These are phyloP conservation scores for Fusarium sp. DNA, from an alignment of 2,329 filamentous ascomycete species.

Conservation along the genomic window DNA sequence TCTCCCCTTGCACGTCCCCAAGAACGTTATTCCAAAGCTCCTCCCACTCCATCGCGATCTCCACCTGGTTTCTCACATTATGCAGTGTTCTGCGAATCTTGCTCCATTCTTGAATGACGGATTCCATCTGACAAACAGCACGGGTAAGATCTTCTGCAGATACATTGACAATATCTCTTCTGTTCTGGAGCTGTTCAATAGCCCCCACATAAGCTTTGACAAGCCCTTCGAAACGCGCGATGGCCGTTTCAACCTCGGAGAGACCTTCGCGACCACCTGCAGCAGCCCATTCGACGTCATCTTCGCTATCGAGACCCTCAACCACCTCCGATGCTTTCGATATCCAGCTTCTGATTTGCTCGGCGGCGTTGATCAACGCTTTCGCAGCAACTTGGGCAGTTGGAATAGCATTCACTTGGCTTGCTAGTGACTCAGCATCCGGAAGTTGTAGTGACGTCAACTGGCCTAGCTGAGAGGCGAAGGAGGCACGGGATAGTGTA, in stretches of 20 bases:
- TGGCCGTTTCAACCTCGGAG: slow-evolving; percentile 77
- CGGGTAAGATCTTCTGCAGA: slow-evolving; percentile 75
- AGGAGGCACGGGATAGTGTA: slow-evolving; percentile 90
- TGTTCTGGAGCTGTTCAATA: slow-evolving; percentile 89
- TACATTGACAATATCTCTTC: slow-evolving; percentile 79
- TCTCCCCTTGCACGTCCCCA: slow-evolving; percentile 91
- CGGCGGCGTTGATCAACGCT: slow-evolving; percentile 85
- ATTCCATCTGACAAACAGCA: slow-evolving; percentile 90
- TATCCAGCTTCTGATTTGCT: slow-evolving; percentile 95
- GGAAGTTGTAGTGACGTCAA: slow-evolving; percentile 91
- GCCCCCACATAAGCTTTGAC: slow-evolving; percentile 93
- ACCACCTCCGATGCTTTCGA: slow-evolving; percentile 91
- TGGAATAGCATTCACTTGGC: slow-evolving; percentile 84
- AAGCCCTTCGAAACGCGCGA: slow-evolving; percentile 85
- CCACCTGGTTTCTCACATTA: slow-evolving; percentile 87
- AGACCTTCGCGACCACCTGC: slow-evolving; percentile 84
- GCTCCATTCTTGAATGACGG: slow-evolving; percentile 84
- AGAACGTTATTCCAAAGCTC: slow-evolving; percentile 95
- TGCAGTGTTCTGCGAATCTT: slow-evolving; percentile 82
- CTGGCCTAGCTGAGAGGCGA: slow-evolving; percentile 92
- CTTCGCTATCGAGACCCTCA: slow-evolving; percentile 88
- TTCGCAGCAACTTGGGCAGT: slow-evolving; percentile 86
- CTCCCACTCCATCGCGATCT: slow-evolving; percentile 99
- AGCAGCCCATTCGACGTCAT: slow-evolving; percentile 98
- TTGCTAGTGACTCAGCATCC: slow-evolving; percentile 83